phyloP scores from a whole-genome alignment of 2,329 filamentous ascomycete species.

The Cadophora luteo-olivacea region DNA sequence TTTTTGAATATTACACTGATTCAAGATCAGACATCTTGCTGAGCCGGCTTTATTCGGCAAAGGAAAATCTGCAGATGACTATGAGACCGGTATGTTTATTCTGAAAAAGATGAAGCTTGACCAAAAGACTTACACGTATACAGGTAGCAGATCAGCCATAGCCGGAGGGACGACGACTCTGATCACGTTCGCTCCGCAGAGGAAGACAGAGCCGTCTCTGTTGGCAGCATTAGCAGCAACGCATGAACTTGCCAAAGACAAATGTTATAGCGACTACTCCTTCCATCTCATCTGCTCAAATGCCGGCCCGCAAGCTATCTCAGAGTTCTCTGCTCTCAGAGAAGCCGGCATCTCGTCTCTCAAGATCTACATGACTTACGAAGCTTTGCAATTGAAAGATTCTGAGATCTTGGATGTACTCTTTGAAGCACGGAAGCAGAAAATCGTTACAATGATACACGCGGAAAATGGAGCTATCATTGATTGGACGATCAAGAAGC shows the following conservation, averaged over 20 bases:
- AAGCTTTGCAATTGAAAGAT: constrained; percentile 49
- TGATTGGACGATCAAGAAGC: constrained; percentile 59
- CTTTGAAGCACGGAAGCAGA: constrained; percentile 49
- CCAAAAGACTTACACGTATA: constrained; percentile 26
- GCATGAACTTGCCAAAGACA: constrained; percentile 50
- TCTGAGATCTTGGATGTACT: constrained; percentile 51
- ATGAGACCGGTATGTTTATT: constrained; percentile 37
- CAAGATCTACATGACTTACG: constrained; percentile 55
- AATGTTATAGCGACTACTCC: constrained; percentile 56
- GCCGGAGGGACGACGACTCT: constrained; percentile 57
- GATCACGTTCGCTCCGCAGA: constrained; percentile 55
- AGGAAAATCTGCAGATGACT: constrained; percentile 39
- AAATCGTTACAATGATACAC: constrained; percentile 62
- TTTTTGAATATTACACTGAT: background rate
- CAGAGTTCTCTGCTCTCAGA: constrained; percentile 40
- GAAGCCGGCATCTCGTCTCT: constrained; percentile 50
- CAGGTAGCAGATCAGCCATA: constrained; percentile 52
- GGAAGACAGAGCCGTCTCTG: constrained; percentile 51
- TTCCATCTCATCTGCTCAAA: constrained; percentile 55
- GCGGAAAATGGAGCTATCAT: constrained; percentile 61
- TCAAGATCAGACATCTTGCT: constrained; percentile 36
- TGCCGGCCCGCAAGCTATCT: constrained; percentile 46
- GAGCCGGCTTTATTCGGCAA: constrained; percentile 53
- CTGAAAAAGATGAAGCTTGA: background rate
- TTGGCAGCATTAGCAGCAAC: constrained; percentile 51